Percentiles rank a stretch among this genome's conserved stretches.
phyloP scores from a whole-genome alignment of 2,329 filamentous ascomycete species.

The Chrysoporthe puriensis region DNA sequence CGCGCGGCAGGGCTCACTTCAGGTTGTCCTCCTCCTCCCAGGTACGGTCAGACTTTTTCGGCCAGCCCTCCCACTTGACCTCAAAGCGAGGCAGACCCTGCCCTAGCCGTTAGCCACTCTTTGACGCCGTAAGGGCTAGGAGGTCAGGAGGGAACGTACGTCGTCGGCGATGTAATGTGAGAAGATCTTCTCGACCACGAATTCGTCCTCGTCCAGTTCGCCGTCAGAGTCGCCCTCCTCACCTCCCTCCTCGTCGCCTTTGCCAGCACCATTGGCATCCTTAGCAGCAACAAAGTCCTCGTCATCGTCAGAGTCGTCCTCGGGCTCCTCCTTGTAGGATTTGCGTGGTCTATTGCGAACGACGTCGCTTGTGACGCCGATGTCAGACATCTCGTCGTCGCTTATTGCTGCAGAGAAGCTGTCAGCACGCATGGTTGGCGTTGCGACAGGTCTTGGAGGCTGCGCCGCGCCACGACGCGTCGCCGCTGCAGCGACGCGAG shows the following conservation, averaged over 20 bases:
- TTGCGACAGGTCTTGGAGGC: not conserved
- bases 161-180: constrained; percentile 64
- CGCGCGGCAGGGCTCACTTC: constrained; percentile 43
- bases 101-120: constrained; percentile 8
- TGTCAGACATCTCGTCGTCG: constrained; percentile 46
- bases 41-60: constrained; percentile 70
- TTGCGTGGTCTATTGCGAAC: constrained; percentile 29
- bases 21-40: constrained; percentile 81
- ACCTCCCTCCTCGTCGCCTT: constrained; percentile 32
- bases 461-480: constrained; percentile 21
- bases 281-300: constrained; percentile 24
- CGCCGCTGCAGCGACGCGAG: not conserved
- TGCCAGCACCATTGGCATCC: constrained; percentile 22
- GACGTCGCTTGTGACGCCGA: constrained; percentile 31
- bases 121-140: not conserved
- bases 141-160: constrained; percentile 42
- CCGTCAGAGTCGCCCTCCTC: constrained; percentile 34
- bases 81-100: constrained; percentile 63
- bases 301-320: constrained; percentile 35
- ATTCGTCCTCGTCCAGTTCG: constrained; percentile 44
- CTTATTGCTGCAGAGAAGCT: constrained; percentile 41
- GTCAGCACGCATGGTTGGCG: not conserved
- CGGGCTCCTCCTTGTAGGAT: constrained; percentile 30
- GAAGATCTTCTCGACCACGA: constrained; percentile 74
- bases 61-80: constrained; percentile 83